A percentile compares a stretch with the other conserved stretches of the same genome.
Conservation (phyloP, 2,329 filamentous ascomycete genomes). For the Alternaria ethzedia region DNA sequence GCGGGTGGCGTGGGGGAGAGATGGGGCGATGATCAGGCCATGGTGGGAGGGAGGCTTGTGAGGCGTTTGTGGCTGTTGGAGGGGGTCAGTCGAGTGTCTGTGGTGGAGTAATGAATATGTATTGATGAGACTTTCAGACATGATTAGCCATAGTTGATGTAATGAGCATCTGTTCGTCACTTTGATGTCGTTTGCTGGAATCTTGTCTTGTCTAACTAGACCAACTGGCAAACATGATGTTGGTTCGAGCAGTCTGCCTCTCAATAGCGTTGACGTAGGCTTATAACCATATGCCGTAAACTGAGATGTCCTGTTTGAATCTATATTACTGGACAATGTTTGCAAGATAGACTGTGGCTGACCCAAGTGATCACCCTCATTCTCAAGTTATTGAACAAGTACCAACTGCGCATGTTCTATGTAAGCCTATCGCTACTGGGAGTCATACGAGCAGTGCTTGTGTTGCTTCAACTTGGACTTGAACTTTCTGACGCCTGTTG, state of each 20-base stretch:
- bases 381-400: neutral
- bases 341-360: neutral
- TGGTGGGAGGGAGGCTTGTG: neutral
- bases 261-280: neutral
- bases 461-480: neutral
- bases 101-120: neutral
- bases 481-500: neutral
- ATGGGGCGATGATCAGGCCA: neutral
- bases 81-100: neutral
- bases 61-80: neutral
- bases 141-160: neutral
- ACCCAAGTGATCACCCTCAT: neutral
- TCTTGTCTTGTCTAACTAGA: neutral
- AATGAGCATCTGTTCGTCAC: neutral
- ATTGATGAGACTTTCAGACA: neutral
- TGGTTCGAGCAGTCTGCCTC: neutral
- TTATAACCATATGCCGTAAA: neutral
- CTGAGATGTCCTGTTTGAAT: neutral
- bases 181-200: neutral
- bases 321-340: too few relatives aligned
- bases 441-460: neutral
- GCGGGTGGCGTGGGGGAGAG: neutral
- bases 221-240: neutral
- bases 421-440: neutral
- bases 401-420: neutral